Conservation (phyloP, 116 monocot species). For the Cymodocea nodosa region DNA sequence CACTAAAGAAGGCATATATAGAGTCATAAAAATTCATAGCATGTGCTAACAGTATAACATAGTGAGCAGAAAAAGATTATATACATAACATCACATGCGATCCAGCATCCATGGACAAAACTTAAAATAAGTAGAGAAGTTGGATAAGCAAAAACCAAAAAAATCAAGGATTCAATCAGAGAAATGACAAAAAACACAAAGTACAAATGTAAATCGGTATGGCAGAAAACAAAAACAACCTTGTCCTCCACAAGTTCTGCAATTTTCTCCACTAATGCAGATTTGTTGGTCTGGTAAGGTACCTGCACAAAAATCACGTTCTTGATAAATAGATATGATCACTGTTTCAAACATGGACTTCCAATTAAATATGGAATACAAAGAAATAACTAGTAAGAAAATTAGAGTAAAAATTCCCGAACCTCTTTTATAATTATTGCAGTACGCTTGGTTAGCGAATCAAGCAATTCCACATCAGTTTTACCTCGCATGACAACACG, state of each 20-base stretch:
- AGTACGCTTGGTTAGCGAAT: constrained; percentile 61
- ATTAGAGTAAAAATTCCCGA: neutral
- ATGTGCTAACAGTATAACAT: too few species aligned
- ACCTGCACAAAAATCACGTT: constrained; percentile 28
- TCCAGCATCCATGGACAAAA: too few species aligned
- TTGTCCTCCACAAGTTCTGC: constrained; percentile 92
- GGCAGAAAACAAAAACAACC: constrained; percentile 22
- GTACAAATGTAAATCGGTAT: neutral
- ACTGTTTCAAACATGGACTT: too few species aligned
- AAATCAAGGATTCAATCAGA: neutral
- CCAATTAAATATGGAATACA: too few species aligned
- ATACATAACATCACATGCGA: neutral
- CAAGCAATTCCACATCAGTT: constrained; percentile 78
- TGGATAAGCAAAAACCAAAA: neutral
- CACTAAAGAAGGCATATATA: too few species aligned
- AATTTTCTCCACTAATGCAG: constrained; percentile 81
- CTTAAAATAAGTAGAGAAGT: too few species aligned
- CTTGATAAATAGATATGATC: too few species aligned
- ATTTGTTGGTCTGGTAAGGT: constrained; percentile 93
- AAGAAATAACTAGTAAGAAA: neutral
- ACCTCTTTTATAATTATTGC: constrained; percentile 95
- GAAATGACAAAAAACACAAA: neutral
- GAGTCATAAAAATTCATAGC: too few species aligned
- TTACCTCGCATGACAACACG: constrained; percentile 85
- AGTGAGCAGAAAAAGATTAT: too few species aligned